Evolutionary conservation across 2,329 filamentous ascomycete genomes (phyloP).

Genomic region (Paecilomyces fulvus): DNA sequence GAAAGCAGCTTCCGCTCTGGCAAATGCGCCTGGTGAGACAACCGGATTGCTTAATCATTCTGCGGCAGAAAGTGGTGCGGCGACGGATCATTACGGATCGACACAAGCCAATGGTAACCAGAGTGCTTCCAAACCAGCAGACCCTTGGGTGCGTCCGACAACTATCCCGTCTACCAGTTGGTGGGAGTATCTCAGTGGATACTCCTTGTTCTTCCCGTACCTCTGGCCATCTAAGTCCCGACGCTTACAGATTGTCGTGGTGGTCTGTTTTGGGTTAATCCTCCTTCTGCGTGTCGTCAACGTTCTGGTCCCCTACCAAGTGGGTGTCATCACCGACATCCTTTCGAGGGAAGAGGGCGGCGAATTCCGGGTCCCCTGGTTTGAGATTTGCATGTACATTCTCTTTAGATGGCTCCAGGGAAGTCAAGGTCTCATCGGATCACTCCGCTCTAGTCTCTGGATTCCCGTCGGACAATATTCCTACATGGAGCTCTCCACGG

Average conservation of each 20-base stretch:
- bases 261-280: conserved; percentile 74
- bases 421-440: conserved; percentile 77
- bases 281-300: conserved; percentile 77
- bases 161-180: conserved; percentile 81
- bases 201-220: conserved; percentile 91
- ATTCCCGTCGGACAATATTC: conserved; percentile 96
- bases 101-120: conserved; percentile 33
- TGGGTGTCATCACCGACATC: conserved; percentile 69
- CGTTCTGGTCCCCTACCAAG: conserved; percentile 72
- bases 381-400: conserved; percentile 67
- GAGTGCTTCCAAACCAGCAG: conserved; percentile 40
- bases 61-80: conserved; percentile 36
- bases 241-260: conserved; percentile 66
- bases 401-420: conserved; percentile 76
- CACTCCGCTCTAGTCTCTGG: conserved; percentile 76
- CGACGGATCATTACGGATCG: conserved; percentile 47
- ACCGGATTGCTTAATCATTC: conserved; percentile 33
- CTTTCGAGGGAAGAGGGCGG: conserved; percentile 53
- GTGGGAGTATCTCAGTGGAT: conserved; percentile 93
- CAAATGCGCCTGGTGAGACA: conserved; percentile 35
- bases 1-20: conserved; percentile 18
- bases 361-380: conserved; percentile 57
- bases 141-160: conserved; percentile 82
- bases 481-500: conserved; percentile 86
- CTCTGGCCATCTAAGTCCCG: conserved; percentile 83